Base-by-base conservation (phyloP, 331 rosid species). In the Erythrophleum ivorense region DNA sequence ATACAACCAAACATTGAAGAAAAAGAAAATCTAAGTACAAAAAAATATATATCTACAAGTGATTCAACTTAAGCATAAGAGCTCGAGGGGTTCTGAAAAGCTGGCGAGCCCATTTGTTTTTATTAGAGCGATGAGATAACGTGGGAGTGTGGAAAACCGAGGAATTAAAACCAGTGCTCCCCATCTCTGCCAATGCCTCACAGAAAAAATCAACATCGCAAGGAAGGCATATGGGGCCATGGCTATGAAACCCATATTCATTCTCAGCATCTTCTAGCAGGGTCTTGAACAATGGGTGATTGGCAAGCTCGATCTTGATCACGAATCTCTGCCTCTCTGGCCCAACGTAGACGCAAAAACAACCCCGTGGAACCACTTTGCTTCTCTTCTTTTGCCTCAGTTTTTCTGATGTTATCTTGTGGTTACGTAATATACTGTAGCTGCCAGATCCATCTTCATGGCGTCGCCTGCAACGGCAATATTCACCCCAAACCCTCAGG, bases 211-310 rank as follows among this genome's bases (percentile, higher is more conserved):
- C 87, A 34, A 88, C 92, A 0, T 88, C 80, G 18, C 97, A 94
- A 41, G 97, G 97, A 59, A 94, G 88, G 82, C 88, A 78, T 9
- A 94, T 71, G 0, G 98, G 98, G 2, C 98, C 96, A 9, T 93
- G 82, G 21, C 86, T 81, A 18, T 40, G 67, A 29, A 80, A 84
- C 2, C 97, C 98, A 73, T 86, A 90, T 79, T 89, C 95, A 40
- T 18, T 24, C 78, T 91, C 92, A 6, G 97, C 92, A 13, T 83
- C 92, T 13, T 95, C 91, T 13, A 95, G 82, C 24, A 95, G 89
- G 36, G 29, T 78, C 86, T 80, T 77, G 87, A 95, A 90, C 84
- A 87, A 55, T 0, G 91, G 92, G 41, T 95, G 97, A 40, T 95
- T 95, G 0, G 83, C 87, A 1, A 80, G 60, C 84, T 87, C 80